These are phyloP conservation scores for Penicillium alfredii DNA, from an alignment of 495 filamentous ascomycete species.

Conservation along the genomic window DNA sequence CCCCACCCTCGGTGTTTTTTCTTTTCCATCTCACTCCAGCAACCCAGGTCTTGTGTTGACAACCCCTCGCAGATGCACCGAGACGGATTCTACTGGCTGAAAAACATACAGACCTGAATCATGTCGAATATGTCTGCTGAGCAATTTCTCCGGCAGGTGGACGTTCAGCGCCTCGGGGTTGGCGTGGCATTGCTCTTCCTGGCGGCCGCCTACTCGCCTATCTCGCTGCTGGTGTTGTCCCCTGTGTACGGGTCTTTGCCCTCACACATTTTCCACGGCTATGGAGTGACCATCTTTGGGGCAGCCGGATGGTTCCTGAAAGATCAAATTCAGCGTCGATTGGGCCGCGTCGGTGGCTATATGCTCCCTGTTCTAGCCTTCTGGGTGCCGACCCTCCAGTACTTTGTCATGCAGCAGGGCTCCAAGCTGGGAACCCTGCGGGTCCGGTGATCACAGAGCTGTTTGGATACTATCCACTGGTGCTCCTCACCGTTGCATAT, in stretches of 20 bases:
- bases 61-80: slow-evolving; percentile 10
- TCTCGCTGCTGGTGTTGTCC: slow-evolving; percentile 67
- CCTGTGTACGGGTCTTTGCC: slow-evolving; percentile 84
- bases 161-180: slow-evolving; percentile 24
- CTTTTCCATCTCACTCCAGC: too few species aligned
- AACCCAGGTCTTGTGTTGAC: too few species aligned
- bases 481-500: slow-evolving; percentile 60
- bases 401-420: slow-evolving; percentile 59
- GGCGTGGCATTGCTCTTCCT: slow-evolving; percentile 53
- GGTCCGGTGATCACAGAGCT: slow-evolving; percentile 73
- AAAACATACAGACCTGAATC: slow-evolving; percentile 12
- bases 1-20: too few species aligned
- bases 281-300: slow-evolving; percentile 56
- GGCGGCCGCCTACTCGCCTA: slow-evolving; percentile 65
- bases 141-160: slow-evolving; percentile 23
- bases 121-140: slow-evolving; percentile 22
- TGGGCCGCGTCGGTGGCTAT: slow-evolving; percentile 35
- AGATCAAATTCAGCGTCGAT: slow-evolving; percentile 42
- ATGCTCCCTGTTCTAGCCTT: slow-evolving; percentile 63
- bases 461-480: slow-evolving; percentile 64
- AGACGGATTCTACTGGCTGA: too few species aligned
- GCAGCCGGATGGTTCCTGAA: slow-evolving; percentile 57
- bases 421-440: slow-evolving; percentile 54
- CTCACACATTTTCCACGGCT: slow-evolving; percentile 61
- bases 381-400: slow-evolving; percentile 68